Conservation (phyloP, 371 early-diverging fungal species). For the Mortierella sp. region DNA sequence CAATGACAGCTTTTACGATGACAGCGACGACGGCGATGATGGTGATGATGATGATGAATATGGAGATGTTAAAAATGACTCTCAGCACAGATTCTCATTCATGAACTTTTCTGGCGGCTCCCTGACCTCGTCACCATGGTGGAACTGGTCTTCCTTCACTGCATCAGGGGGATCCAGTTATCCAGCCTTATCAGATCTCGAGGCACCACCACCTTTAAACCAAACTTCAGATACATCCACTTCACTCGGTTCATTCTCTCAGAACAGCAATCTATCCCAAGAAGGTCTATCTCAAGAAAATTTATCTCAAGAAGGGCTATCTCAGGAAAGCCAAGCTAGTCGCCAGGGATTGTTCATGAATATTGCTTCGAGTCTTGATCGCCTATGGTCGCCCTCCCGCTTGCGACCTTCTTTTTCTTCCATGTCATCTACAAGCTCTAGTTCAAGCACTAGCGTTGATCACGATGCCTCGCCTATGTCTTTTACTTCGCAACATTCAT, state of each 20-base stretch:
- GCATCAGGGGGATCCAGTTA: background rate
- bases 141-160: conserved; percentile 6
- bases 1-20: background rate
- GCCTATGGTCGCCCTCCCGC: conserved; percentile 9
- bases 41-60: background rate
- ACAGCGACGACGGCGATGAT: conserved; percentile 1
- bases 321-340: background rate
- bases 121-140: background rate
- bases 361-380: conserved; percentile 10
- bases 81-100: background rate
- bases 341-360: background rate
- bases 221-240: background rate
- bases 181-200: conserved; percentile 1
- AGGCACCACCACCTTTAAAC: background rate
- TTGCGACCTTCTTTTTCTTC: background rate
- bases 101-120: background rate
- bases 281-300: background rate
- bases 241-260: background rate
- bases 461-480: background rate
- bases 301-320: background rate
- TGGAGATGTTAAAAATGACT: background rate
- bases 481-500: background rate
- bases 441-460: background rate
- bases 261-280: background rate
- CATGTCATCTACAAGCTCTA: background rate